These are phyloP conservation scores for Alternaria tenuissima DNA, from an alignment of 2,329 filamentous ascomycete genomes.

Conservation along the genomic window DNA sequence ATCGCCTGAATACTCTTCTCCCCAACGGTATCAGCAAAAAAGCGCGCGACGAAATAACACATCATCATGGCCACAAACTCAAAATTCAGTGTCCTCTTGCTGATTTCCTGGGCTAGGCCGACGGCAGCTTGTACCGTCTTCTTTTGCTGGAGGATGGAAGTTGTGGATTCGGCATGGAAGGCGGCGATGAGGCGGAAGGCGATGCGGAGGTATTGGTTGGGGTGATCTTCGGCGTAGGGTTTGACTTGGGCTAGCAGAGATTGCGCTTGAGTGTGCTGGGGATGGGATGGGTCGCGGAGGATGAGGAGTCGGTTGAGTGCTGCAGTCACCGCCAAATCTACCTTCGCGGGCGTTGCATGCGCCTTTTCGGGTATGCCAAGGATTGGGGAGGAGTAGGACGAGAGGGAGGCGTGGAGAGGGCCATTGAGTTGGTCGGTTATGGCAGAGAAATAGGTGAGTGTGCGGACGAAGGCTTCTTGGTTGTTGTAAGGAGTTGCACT, in stretches of 20 bases:
- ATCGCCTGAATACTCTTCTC: conserved; percentile 61
- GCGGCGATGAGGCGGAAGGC: conserved; percentile 81
- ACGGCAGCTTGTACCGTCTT: conserved; percentile 69
- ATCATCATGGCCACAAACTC: conserved; percentile 85
- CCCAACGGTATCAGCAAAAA: conserved; percentile 84
- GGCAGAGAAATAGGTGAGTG: conserved; percentile 76
- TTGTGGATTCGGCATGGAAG: conserved; percentile 65
- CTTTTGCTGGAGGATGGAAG: conserved; percentile 78
- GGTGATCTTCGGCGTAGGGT: conserved; percentile 72
- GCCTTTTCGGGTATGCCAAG: conserved; percentile 61
- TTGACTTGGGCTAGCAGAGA: conserved; percentile 71
- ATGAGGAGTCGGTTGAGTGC: conserved; percentile 60
- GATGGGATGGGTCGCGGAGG: conserved; percentile 49
- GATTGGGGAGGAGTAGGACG: conserved; percentile 68
- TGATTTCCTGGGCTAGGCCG: conserved; percentile 69
- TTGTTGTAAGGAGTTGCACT: conserved; percentile 54
- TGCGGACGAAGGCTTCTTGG: conserved; percentile 57
- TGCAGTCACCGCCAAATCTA: conserved; percentile 57
- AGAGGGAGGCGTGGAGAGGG: conserved; percentile 72
- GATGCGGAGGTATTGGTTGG: conserved; percentile 77
- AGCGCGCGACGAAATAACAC: conserved; percentile 82
- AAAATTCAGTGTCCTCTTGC: conserved; percentile 74
- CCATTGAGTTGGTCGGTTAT: conserved; percentile 80
- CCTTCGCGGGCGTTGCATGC: conserved; percentile 35
- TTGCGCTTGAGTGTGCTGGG: conserved; percentile 62